Evolutionary conservation across 169 alveolate species (phyloP), one percentile per base, ranked within the genome.

Genomic region (Haemoproteus tartakovskyi): DNA sequence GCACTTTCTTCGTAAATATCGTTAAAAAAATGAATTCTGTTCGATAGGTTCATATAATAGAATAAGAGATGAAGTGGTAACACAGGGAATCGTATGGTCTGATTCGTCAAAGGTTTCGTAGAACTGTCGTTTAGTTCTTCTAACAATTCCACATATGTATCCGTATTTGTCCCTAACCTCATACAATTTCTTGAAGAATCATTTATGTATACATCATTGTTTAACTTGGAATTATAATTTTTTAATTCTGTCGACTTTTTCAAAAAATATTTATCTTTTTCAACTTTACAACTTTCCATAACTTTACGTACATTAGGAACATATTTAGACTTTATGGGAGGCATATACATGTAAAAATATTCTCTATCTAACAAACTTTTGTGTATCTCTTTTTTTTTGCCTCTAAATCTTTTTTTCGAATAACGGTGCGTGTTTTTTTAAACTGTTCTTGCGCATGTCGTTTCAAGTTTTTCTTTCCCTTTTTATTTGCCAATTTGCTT

Each of bases 191-290:
- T 74, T 27, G 84, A 43, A 9, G 84, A 30, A 4, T 74, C 45
- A 6, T 59, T 74, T 74, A 74, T 74, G 47, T 74, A 74, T 45
- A 74, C 59, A 60, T 74, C 84, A 61, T 74, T 74, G 37, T 74
- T 56, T n/a, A 74, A 36, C 36, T 74, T 74, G 29, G 57, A 56
- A 18, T 56, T 74, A 48, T 56, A 74, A 24, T 74, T 74, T 33
- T 74, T 74, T 57, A 74, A 57, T 26, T 74, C 84, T 37, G 54
- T 74, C 5, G 84, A 74, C 46, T 56, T 74, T 45, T 36, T 74
- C 27, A 74, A 60, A 9, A 22, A 9, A 50, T 74, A 74, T 38
- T 74, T 74, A 26, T 74, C 78, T 38, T 74, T 74, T 33, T 74
- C 84, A 3, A 74, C 21, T 22, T 43, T 57, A 26, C 74, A 74